Evolutionary conservation across 805 yeast genomes (phyloP).

Genomic region (Ogataea methanolica): DNA sequence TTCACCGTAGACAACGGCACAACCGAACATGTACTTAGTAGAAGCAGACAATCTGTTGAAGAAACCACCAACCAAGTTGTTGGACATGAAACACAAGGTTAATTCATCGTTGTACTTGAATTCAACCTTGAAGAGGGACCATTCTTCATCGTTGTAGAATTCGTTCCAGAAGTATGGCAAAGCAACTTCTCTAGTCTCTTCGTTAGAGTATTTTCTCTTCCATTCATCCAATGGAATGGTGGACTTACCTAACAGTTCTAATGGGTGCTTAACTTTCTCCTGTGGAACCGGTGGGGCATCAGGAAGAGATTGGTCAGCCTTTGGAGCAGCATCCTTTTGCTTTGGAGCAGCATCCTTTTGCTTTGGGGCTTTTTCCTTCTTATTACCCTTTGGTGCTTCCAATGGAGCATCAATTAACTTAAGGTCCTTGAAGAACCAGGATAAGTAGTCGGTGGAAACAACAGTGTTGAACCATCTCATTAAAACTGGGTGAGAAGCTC

Average conservation of each 20-base stretch:
- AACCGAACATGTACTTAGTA: slow-evolving; percentile 90
- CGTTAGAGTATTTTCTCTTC: slow-evolving; percentile 96
- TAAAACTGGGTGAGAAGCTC: slow-evolving; percentile 43
- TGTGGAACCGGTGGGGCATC: slow-evolving; percentile 41
- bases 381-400: slow-evolving; percentile 61
- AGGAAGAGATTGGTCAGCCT: slow-evolving; percentile 30
- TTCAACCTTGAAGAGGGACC: slow-evolving; percentile 92
- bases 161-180: slow-evolving; percentile 97
- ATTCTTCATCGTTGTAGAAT: slow-evolving; percentile 85
- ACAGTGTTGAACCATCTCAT: slow-evolving; percentile 48
- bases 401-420: slow-evolving; percentile 61
- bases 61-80: slow-evolving; percentile 97
- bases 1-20: slow-evolving; percentile 94
- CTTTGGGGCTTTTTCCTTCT: slow-evolving; percentile 62
- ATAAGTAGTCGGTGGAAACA: slow-evolving; percentile 44
- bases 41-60: slow-evolving; percentile 92
- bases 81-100: slow-evolving; percentile 96
- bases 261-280: slow-evolving; percentile 89
- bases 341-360: slow-evolving; percentile 3
- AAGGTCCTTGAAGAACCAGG: slow-evolving; percentile 46
- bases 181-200: slow-evolving; percentile 91
- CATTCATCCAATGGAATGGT: slow-evolving; percentile 78
- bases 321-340: slow-evolving; percentile 28
- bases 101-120: slow-evolving; percentile 98
- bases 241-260: slow-evolving; percentile 73